Evolutionary conservation across 306 rosid genomes (phyloP).

Genomic region (Trifolium dubium): DNA sequence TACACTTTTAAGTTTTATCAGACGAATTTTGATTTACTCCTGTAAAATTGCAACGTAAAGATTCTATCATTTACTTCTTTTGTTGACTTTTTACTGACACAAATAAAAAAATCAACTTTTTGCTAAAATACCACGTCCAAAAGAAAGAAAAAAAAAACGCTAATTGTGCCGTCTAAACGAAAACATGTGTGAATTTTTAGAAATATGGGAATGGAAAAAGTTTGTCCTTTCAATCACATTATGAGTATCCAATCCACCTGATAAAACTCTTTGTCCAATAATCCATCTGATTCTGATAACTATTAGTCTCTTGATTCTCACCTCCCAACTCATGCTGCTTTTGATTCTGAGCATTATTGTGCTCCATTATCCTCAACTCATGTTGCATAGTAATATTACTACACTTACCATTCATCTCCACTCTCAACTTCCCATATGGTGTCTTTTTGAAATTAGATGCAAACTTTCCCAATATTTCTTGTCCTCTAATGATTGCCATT

Average conservation of each 20-base stretch:
- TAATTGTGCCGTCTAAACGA: too few relatives aligned
- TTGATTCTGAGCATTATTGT: not conserved
- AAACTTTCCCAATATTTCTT: not conserved
- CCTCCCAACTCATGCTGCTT: not conserved
- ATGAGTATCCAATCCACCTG: not conserved
- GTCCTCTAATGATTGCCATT: not conserved
- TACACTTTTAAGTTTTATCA: too few relatives aligned
- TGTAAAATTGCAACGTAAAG: too few relatives aligned
- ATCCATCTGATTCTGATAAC: not conserved
- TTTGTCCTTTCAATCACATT: not conserved
- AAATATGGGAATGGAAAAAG: too few relatives aligned
- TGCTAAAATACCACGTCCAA: too few relatives aligned
- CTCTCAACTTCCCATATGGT: not conserved
- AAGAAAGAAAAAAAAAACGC: too few relatives aligned
- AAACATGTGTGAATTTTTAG: too few relatives aligned
- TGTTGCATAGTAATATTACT: not conserved
- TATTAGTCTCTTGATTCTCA: not conserved
- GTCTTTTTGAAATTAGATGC: not conserved
- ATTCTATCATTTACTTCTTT: too few relatives aligned
- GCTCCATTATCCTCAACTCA: not conserved
- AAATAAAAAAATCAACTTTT: too few relatives aligned
- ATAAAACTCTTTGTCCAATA: not conserved
- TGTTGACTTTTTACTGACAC: too few relatives aligned
- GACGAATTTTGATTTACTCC: too few relatives aligned
- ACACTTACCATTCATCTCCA: not conserved